Base-by-base conservation (phyloP, 305 asterid species). In the Fraxinus dipetala region DNA sequence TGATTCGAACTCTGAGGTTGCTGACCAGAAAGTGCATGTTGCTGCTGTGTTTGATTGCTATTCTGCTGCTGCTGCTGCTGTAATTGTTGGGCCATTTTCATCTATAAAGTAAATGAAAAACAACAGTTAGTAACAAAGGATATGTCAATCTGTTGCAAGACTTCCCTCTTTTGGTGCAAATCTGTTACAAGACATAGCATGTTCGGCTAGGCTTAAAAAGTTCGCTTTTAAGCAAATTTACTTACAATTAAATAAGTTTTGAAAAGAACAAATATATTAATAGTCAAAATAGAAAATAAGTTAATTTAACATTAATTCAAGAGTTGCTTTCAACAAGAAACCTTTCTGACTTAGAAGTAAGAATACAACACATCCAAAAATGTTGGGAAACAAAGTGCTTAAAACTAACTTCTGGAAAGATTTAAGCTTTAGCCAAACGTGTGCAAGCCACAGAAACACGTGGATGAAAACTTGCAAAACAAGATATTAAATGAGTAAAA, bases 61-160 rank as follows among this genome's bases (percentile, higher is more conserved):
- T 80, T 85, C 72, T 86, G 95, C 78, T 90, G 97, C 82, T 90
- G 92, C 36, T 32, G 90, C 48, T 85, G 90, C 72, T 89, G 93
- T 74, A 89, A 93, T 70, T 90, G 63, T 78, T 88, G 91, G 38
- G 90, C 90, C 81, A 89, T 31, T 87, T 90, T 95, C 89, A 95
- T 59, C 99, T 95, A 84, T 69, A 83, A 77, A 86, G 61, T 67
- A 83, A 84, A 87, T n/a, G 7, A 59, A 79, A 84, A 8, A 54
- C 59, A 84, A 26, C 0, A 43, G 13, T 70, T 67, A 63, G 14
- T 78, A 61, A 59, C 16, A 40, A 8, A 32, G 73, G 72, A 61
- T 6, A n/a, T 22, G 43, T 22, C 73, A n/a, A 24, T 65, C 63
- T 31, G 86, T 61, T 75, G 59, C 75, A 76, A 40, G 67, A 34